phyloP scores from a whole-genome alignment of 2,329 filamentous ascomycete genomes.

The Apiospora hydei region DNA sequence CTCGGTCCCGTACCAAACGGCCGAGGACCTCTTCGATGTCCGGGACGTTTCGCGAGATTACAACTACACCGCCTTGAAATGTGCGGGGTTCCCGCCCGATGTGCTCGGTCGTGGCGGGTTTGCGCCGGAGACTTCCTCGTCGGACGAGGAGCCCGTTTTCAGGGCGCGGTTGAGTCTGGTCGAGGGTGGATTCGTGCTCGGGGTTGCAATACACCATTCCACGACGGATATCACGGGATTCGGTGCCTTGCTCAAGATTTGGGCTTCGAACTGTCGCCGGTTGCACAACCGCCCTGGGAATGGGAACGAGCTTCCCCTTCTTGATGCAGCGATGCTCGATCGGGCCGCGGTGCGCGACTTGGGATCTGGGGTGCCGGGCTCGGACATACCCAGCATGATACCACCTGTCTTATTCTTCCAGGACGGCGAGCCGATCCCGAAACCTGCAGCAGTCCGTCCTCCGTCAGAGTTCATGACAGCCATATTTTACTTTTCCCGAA shows the following conservation, averaged over 20 bases:
- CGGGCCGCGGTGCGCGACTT: slow-evolving; percentile 27
- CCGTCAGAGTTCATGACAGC: not conserved
- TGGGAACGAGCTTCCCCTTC: slow-evolving; percentile 30
- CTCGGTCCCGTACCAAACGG: slow-evolving; percentile 29
- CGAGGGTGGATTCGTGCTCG: slow-evolving; percentile 37
- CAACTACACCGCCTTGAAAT: not conserved
- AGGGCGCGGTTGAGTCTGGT: slow-evolving; percentile 34
- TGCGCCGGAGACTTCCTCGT: not conserved
- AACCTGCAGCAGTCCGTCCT: not conserved
- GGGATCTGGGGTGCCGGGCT: not conserved
- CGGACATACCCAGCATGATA: not conserved
- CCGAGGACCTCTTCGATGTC: slow-evolving; percentile 32
- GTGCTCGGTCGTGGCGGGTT: not conserved
- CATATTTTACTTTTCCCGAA: slow-evolving; percentile 37
- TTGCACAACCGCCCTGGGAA: slow-evolving; percentile 25
- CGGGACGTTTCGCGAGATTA: not conserved
- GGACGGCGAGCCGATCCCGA: too few species aligned
- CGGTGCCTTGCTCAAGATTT: slow-evolving; percentile 38
- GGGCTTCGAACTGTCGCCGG: slow-evolving; percentile 38
- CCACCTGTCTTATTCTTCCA: not conserved
- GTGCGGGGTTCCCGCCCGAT: not conserved
- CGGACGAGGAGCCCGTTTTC: slow-evolving; percentile 33
- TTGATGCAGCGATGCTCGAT: slow-evolving; percentile 31
- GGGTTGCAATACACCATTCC: slow-evolving; percentile 38
- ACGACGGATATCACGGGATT: slow-evolving; percentile 41